Evolutionary conservation across 2,329 filamentous ascomycete genomes (phyloP), one percentile per base, ranked within the genome.

Genomic region (Verticillium tricorpus): DNA sequence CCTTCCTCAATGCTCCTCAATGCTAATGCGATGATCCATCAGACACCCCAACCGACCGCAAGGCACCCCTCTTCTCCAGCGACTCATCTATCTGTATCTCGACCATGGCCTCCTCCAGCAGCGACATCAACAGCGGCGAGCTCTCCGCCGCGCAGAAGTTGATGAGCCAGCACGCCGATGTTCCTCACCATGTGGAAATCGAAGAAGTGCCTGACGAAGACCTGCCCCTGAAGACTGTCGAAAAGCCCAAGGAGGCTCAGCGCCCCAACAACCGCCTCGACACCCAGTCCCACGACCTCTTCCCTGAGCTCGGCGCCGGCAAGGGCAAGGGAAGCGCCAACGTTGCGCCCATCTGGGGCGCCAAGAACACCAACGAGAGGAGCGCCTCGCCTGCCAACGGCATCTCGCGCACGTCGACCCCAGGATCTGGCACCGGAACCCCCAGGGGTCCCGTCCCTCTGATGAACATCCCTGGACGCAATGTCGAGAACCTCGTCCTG

Each of bases 171-270:
- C 89, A 91, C 68, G 76, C 74, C 65, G 77, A 83, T 68, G 73
- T 75, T 63, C 77, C 81, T 55, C 82, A 82, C 65, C 83, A 86
- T 70, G 84, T 85, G 67, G 93, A 88, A 28, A 84, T 97, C 67
- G 93, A 97, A 76, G 92, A 97, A 57, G 87, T 85, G 45, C 82
- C 84, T 32, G 93, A 97, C 71, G 92, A 96, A 75, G 91, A 96
- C 52, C 85, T 91, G 66, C 75, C 75, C 79, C 84, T 82, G 61
- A 91, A 90, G 76, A 82, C 86, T 64, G 85, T 85, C 55, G 86
- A 85, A 60, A 92, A 91, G 80, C 86, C 90, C 72, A 89, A 88
- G 73, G 81, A 85, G 61, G 75, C 81, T 37, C 73, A 78, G 2
- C 73, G 71, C 55, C 67, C 73, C 54, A 65, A 76, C 35, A 76